phyloP scores from a whole-genome alignment of 345 rosid species.

The Linum lewisii region DNA sequence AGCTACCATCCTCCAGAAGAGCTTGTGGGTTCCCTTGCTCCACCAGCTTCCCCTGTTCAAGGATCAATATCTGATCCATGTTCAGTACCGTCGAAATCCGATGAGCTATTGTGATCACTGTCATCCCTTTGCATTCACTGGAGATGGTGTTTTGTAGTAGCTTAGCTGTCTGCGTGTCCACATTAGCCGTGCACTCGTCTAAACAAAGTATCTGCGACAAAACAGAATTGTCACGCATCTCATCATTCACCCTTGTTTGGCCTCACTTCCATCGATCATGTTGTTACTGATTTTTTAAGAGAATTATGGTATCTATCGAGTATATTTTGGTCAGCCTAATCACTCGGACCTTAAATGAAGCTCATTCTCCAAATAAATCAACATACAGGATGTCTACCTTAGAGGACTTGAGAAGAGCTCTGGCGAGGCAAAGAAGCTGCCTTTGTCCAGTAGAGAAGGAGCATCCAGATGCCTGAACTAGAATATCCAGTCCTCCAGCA shows the following conservation, averaged over 20 bases:
- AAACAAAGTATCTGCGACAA: conserved; percentile 61
- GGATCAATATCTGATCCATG: conserved; percentile 63
- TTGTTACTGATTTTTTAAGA: no score
- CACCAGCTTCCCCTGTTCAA: conserved; percentile 62
- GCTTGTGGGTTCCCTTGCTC: conserved; percentile 66
- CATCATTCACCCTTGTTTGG: no score
- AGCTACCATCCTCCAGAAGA: conserved; percentile 45
- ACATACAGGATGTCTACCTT: conserved; percentile 33
- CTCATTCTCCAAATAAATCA: no score
- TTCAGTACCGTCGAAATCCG: conserved; percentile 74
- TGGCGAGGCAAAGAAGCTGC: conserved; percentile 87
- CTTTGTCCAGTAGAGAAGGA: conserved; percentile 84
- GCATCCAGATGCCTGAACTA: conserved; percentile 52
- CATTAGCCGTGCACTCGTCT: conserved; percentile 88
- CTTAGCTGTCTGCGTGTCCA: conserved; percentile 69
- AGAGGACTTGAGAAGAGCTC: conserved; percentile 80
- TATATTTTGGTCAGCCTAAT: no score
- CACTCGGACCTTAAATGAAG: no score
- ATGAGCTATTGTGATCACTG: conserved; percentile 86
- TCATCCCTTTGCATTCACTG: conserved; percentile 56
- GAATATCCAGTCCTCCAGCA: conserved; percentile 65
- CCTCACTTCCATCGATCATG: no score
- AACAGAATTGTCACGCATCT: background rate
- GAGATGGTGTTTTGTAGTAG: conserved; percentile 58
- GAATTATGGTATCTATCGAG: no score